These are phyloP conservation scores for Candida cerambycidarum DNA, from an alignment of 805 yeast species.

Conservation along the genomic window DNA sequence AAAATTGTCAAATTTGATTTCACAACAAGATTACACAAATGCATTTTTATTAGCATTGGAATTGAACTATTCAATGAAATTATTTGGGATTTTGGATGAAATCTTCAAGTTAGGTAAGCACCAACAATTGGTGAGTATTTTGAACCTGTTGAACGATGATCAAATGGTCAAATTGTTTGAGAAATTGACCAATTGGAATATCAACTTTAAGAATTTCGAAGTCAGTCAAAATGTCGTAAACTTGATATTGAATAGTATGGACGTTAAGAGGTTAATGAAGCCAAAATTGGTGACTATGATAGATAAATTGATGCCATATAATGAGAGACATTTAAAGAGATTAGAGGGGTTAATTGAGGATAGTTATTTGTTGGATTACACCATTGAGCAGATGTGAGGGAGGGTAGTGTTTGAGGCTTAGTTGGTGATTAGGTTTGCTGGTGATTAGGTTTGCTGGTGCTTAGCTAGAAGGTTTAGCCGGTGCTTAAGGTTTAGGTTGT, in stretches of 20 bases:
- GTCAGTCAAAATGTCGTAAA: slow-evolving; percentile 77
- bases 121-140: slow-evolving; percentile 59
- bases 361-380: slow-evolving; percentile 81
- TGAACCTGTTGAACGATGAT: slow-evolving; percentile 56
- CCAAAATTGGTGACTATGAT: slow-evolving; percentile 67
- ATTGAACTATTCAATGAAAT: slow-evolving; percentile 85
- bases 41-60: slow-evolving; percentile 86
- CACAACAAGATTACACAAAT: slow-evolving; percentile 75
- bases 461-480: no score
- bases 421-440: no score
- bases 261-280: slow-evolving; percentile 56
- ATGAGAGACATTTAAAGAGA: slow-evolving; percentile 78
- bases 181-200: slow-evolving; percentile 92
- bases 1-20: slow-evolving; percentile 70
- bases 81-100: slow-evolving; percentile 72
- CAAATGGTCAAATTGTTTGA: slow-evolving; percentile 62
- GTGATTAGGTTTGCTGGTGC: no score
- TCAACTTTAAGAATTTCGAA: slow-evolving; percentile 76
- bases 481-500: no score
- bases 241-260: slow-evolving; percentile 57
- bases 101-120: slow-evolving; percentile 55
- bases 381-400: slow-evolving; percentile 76
- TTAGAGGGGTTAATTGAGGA: slow-evolving; percentile 80
- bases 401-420: no score
- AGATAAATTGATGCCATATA: slow-evolving; percentile 83